Evolutionary conservation across 768 basidiomycete species (phyloP).

Genomic region (Lepiota brunneoincarnata): DNA sequence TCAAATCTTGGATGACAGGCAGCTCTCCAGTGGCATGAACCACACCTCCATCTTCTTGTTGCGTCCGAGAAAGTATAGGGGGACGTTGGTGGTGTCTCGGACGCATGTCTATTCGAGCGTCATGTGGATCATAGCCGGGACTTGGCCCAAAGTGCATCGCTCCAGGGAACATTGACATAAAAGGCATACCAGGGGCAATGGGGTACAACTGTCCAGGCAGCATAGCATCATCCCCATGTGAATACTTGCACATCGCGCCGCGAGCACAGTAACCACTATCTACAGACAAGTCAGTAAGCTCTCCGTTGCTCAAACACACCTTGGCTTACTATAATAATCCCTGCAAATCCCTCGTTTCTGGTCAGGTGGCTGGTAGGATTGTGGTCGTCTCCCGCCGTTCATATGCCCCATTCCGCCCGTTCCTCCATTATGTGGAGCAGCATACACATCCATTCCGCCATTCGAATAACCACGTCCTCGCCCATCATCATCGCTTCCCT

Average conservation of each 20-base stretch:
- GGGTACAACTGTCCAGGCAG: slow-evolving; percentile 69
- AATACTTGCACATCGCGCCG: slow-evolving; percentile 87
- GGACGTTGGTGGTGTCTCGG: slow-evolving; percentile 49
- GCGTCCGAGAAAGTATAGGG: slow-evolving; percentile 53
- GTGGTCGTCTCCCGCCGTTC: slow-evolving; percentile 43
- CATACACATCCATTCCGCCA: slow-evolving; percentile 27
- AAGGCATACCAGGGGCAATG: slow-evolving; percentile 56
- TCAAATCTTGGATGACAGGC: slow-evolving; percentile 82
- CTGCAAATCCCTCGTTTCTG: slow-evolving; percentile 79
- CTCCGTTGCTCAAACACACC: neutral
- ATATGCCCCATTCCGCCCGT: slow-evolving; percentile 32
- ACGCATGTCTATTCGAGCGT: slow-evolving; percentile 79
- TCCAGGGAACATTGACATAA: slow-evolving; percentile 69
- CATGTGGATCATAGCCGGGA: slow-evolving; percentile 69
- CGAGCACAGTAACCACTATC: slow-evolving; percentile 91
- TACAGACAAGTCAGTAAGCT: slow-evolving; percentile 27
- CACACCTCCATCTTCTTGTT: slow-evolving; percentile 49
- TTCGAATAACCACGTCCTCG: slow-evolving; percentile 33
- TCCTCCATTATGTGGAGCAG: slow-evolving; percentile 26
- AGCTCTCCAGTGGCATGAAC: slow-evolving; percentile 63
- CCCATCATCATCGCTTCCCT: slow-evolving; percentile 30
- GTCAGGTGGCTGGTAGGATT: slow-evolving; percentile 68
- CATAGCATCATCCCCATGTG: slow-evolving; percentile 88
- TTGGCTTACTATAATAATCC: slow-evolving; percentile 85
- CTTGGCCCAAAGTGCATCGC: slow-evolving; percentile 54